A percentile compares a stretch with the other conserved stretches of the same genome.
Evolutionary conservation across 345 rosid species (phyloP).

Genomic region (Linum trigynum): DNA sequence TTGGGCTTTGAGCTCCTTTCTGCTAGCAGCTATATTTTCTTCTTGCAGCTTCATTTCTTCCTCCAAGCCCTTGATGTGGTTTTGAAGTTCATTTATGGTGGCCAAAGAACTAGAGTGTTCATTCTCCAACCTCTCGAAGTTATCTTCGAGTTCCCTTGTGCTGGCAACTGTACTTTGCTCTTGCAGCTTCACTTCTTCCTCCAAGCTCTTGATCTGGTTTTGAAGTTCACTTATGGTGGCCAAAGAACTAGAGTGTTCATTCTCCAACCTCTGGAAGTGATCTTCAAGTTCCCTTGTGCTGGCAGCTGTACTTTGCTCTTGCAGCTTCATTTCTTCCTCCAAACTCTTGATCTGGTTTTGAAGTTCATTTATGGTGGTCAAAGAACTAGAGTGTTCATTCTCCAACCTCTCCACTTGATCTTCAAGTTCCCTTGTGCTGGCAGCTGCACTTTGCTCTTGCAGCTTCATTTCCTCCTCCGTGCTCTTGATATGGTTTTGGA

Average conservation of each 20-base stretch:
- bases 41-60: background rate
- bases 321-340: slow-evolving; percentile 13
- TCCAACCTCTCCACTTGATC: no score
- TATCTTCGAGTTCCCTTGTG: background rate
- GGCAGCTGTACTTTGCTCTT: no score
- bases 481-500: slow-evolving; percentile 35
- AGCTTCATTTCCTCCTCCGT: slow-evolving; percentile 21
- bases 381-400: no score
- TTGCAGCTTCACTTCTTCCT: background rate
- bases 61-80: no score
- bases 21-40: slow-evolving; percentile 5
- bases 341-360: slow-evolving; percentile 36
- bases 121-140: background rate
- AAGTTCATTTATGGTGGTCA: slow-evolving; percentile 22
- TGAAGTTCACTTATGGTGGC: slow-evolving; percentile 28
- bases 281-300: no score
- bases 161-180: no score
- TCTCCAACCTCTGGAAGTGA: no score
- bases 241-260: no score
- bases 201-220: slow-evolving; percentile 39
- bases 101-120: no score
- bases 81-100: no score
- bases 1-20: slow-evolving; percentile 18
- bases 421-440: no score
- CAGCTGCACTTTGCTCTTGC: background rate